phyloP scores from a whole-genome alignment of 2,329 filamentous ascomycete species.

The Herpotrichia juniperi region DNA sequence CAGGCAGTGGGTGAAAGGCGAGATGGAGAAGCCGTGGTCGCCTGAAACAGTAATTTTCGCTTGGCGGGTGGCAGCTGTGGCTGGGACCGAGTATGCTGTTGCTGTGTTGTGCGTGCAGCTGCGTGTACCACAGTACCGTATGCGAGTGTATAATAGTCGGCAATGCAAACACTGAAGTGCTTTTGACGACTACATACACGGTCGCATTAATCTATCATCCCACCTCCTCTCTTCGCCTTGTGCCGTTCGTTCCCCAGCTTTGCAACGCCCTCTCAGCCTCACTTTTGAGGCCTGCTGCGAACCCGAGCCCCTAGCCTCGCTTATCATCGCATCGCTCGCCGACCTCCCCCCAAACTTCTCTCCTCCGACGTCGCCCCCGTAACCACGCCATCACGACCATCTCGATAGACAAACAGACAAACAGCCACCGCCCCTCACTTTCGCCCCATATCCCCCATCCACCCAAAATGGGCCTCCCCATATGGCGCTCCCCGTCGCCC shows the following conservation, averaged over 20 bases:
- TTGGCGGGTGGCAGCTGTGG: conserved; percentile 22
- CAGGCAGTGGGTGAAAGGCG: conserved; percentile 29
- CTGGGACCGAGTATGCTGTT: neutral
- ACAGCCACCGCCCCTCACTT: conserved; percentile 18
- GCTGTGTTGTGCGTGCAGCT: neutral
- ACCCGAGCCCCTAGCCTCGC: conserved; percentile 19
- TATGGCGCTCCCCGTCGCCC: conserved; percentile 62
- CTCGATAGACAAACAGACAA: too few relatives aligned
- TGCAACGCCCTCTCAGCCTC: conserved; percentile 23
- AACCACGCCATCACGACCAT: conserved; percentile 18
- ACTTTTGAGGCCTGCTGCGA: conserved; percentile 20
- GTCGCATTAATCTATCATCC: neutral
- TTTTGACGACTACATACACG: neutral
- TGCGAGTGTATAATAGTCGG: neutral
- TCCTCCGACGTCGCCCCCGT: conserved; percentile 29
- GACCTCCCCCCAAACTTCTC: conserved; percentile 21
- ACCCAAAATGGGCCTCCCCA: conserved; percentile 57
- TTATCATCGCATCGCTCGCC: conserved; percentile 25
- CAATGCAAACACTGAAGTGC: neutral
- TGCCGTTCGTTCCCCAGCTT: conserved; percentile 1
- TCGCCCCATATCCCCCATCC: conserved; percentile 17
- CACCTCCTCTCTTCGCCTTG: neutral
- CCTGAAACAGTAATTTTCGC: conserved; percentile 25
- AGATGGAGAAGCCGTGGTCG: conserved; percentile 16
- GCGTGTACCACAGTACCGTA: too few relatives aligned